These are phyloP conservation scores for Trypanosoma congolense DNA, from an alignment of 208 protist species.

Conservation along the genomic window DNA sequence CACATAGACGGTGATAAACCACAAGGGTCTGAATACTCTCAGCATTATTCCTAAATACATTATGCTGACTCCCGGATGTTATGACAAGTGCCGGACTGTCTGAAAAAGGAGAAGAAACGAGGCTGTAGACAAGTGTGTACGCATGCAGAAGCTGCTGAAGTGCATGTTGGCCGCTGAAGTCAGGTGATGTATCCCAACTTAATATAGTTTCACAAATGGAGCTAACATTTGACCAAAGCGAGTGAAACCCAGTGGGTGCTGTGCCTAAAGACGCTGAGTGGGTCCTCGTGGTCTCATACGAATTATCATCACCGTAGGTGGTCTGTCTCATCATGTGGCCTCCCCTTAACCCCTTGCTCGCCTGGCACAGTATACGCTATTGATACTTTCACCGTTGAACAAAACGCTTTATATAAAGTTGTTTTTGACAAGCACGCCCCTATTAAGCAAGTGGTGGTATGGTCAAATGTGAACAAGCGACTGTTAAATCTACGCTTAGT, in stretches of 20 bases:
- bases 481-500: too few relatives aligned
- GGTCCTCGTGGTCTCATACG: slow-evolving; percentile 1
- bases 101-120: slow-evolving; percentile 30
- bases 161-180: slow-evolving; percentile 18
- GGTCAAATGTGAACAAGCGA: too few relatives aligned
- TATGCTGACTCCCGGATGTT: slow-evolving; percentile 28
- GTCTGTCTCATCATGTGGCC: neutral
- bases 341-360: neutral
- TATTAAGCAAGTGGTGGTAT: too few relatives aligned
- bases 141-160: slow-evolving; percentile 14
- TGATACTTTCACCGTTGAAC: too few relatives aligned
- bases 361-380: neutral
- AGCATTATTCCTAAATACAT: slow-evolving; percentile 44
- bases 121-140: slow-evolving; percentile 25
- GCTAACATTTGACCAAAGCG: slow-evolving; percentile 17
- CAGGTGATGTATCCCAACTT: slow-evolving; percentile 12
- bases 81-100: slow-evolving; percentile 68
- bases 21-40: slow-evolving; percentile 78
- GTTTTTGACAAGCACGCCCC: too few relatives aligned
- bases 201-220: slow-evolving; percentile 18
- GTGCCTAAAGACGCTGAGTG: slow-evolving; percentile 18
- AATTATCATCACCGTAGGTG: neutral
- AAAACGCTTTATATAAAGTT: too few relatives aligned
- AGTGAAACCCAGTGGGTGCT: slow-evolving; percentile 16
- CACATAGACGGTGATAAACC: slow-evolving; percentile 73